Evolutionary conservation across 2,329 filamentous ascomycete genomes (phyloP).

Genomic region (Torrubiella hemipterigena): DNA sequence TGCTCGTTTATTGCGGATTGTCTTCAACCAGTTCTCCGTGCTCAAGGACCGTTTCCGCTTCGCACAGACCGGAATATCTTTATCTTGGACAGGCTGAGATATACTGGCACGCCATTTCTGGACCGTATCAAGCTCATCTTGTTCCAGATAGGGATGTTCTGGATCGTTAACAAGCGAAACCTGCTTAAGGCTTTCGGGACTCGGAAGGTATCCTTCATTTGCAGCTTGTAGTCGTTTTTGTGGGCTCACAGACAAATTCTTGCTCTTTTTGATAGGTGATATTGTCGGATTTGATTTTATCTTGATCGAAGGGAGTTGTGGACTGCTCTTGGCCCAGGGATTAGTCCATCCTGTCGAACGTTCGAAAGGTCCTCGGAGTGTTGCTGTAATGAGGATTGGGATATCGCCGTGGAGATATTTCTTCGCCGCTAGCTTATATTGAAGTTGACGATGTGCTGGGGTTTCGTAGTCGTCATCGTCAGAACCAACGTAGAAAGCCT

Average conservation of each 20-base stretch:
- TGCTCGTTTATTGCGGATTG: too few relatives aligned
- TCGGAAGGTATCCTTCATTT: constrained; percentile 8
- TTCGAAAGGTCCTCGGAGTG: constrained; percentile 50
- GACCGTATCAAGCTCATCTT: constrained; percentile 17
- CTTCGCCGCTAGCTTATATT: constrained; percentile 47
- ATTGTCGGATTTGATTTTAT: neutral
- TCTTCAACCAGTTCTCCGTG: too few relatives aligned
- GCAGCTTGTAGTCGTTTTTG: neutral
- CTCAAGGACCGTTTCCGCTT: too few relatives aligned
- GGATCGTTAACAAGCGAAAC: constrained; percentile 5
- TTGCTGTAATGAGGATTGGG: constrained; percentile 47
- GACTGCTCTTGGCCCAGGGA: constrained; percentile 35
- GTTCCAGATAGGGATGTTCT: constrained; percentile 7
- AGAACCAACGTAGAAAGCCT: constrained; percentile 42
- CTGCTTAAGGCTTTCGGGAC: constrained; percentile 12
- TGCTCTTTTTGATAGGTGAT: neutral
- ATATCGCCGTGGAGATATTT: constrained; percentile 44
- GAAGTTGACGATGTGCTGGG: constrained; percentile 31
- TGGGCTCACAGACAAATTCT: neutral
- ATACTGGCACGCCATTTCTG: too few relatives aligned
- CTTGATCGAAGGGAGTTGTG: too few relatives aligned
- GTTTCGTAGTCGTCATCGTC: constrained; percentile 42
- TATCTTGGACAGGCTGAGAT: too few relatives aligned
- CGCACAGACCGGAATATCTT: too few relatives aligned
- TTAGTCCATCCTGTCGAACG: constrained; percentile 35